Base-by-base conservation (phyloP, 2,329 filamentous ascomycete species). In the Fusarium sp. region DNA sequence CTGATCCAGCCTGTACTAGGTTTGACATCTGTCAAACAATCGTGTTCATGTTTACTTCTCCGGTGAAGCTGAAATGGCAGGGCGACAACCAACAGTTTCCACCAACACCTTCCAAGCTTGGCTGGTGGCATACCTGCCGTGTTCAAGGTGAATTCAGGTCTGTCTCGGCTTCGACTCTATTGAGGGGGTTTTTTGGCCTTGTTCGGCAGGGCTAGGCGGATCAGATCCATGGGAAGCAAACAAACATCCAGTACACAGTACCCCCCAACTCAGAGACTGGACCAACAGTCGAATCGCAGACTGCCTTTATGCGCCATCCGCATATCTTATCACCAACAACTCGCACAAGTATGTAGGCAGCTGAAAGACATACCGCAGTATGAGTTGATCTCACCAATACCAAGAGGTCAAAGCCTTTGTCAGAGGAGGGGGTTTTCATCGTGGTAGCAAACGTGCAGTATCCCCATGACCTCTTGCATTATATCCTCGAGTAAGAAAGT, bases 241-340 rank as follows among this genome's bases (percentile, higher is more conserved):
- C 65, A 72, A 61, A 65, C 50, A 49, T 26, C 70, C 68, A 64
- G 63, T 51, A 49, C 25, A 58, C 44, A 26, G 50, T 49, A 44
- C 56, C 60, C 58, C 58, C 58, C 53, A 53, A 58, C 44, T 52
- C 49, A 34, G 45, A 43, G 41, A 31, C 58, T 44, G 30, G 44
- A 65, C 70, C 53, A 67, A 70, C 70, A 66, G 65, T 61, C 58
- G 70, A 73, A 64, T 72, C 48, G 65, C 58, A 63, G 56, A 62
- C 50, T 57, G 26, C 41, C 44, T 53, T 44, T 51, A 69, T 57
- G 65, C 62, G 58, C 69, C 64, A 65, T 52, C 59, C 57, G 59
- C 67, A 62, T 54, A 65, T 60, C 54, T 61, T 50, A 67, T 75
- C 64, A 71, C 73, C 73, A 75, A 74, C 60, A 62, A 39, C 61